Conservation (phyloP, 768 basidiomycete genomes). For the Boletus subparvulus region DNA sequence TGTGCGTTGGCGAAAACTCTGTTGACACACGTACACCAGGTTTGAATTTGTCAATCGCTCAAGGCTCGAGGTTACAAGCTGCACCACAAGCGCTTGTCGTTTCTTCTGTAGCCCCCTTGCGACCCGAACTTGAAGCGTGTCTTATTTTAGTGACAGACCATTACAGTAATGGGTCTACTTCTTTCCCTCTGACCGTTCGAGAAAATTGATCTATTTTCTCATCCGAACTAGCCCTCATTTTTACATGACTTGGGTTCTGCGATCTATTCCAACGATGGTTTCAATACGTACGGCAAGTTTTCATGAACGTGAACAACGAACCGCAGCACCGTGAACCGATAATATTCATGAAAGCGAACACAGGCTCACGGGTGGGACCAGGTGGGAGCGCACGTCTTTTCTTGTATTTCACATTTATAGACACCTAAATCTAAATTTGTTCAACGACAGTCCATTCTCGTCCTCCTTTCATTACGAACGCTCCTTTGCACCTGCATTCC, state of each 20-base stretch:
- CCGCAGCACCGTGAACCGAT: neutral
- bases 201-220: neutral
- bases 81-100: neutral
- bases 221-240: neutral
- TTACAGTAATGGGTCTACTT: neutral
- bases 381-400: conserved; percentile 1
- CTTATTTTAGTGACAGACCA: neutral
- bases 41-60: no score
- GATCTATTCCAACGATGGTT: neutral
- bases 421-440: neutral
- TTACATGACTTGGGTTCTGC: neutral
- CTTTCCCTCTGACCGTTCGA: neutral
- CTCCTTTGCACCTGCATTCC: neutral
- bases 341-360: neutral
- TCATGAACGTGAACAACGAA: neutral
- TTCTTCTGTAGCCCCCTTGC: neutral
- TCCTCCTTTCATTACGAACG: neutral
- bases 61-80: no score
- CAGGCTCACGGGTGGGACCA: neutral
- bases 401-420: neutral
- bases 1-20: neutral
- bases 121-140: neutral
- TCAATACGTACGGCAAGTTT: neutral
- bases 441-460: neutral
- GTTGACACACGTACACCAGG: no score